Evolutionary conservation across 2,329 filamentous ascomycete genomes (phyloP).

Genomic region (Pezicula carpinea): DNA sequence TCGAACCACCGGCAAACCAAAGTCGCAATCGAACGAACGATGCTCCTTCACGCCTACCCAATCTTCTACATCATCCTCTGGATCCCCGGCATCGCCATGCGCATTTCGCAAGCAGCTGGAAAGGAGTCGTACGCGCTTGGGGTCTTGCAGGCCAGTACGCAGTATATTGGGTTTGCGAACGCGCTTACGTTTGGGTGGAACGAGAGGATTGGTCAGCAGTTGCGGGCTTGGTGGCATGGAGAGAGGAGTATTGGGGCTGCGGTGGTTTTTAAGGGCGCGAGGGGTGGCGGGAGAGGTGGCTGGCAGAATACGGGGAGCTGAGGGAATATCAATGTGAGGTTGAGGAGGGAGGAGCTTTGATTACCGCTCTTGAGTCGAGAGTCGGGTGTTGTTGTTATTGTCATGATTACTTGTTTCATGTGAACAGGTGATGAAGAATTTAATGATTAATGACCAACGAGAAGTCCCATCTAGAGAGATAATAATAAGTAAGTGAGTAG

Average conservation of each 20-base stretch:
- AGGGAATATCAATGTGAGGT: too few relatives aligned
- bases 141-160: slow-evolving; percentile 30
- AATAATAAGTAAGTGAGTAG: too few relatives aligned
- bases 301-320: too few relatives aligned
- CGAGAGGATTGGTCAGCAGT: slow-evolving; percentile 21
- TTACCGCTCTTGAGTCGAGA: too few relatives aligned
- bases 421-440: too few relatives aligned
- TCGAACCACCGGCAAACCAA: background rate
- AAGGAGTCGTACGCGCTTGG: slow-evolving; percentile 18
- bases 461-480: too few relatives aligned
- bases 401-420: too few relatives aligned
- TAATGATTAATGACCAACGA: too few relatives aligned
- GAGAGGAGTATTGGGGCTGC: background rate
- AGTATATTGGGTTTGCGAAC: slow-evolving; percentile 33
- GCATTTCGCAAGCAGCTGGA: slow-evolving; percentile 30
- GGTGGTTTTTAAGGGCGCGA: background rate
- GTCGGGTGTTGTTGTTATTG: too few relatives aligned
- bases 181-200: slow-evolving; percentile 34
- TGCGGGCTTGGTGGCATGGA: background rate
- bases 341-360: too few relatives aligned
- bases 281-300: too few relatives aligned
- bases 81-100: slow-evolving; percentile 34
- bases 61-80: slow-evolving; percentile 33
- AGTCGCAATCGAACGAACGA: slow-evolving; percentile 20
- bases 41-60: slow-evolving; percentile 34